Base-by-base conservation (phyloP, 106 monocot species). In the Phalaenopsis aphrodite region DNA sequence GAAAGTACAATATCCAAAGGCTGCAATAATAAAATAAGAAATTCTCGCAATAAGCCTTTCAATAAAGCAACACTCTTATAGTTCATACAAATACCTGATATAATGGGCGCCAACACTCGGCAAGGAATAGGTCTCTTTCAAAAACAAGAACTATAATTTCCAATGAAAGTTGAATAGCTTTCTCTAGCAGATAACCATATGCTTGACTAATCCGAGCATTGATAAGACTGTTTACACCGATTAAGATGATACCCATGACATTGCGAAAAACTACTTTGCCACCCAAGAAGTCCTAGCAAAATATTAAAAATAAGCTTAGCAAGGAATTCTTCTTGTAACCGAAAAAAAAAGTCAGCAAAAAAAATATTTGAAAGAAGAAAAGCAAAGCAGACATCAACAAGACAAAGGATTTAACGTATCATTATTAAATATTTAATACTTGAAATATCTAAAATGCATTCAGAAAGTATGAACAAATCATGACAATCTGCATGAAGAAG, bases 281-380 rank as follows among this genome's bases (percentile, higher is more conserved):
- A 84, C 97, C 88, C 97, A 98, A 94, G 82, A 98, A 92, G 83
- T 98, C 97, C 97, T 98, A 68, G 21, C 21, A 77, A 45, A 79
- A 41, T 36, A 65, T 24, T 6, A 66, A 64, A 64, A 42, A 61
- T 2, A 12, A 42, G 41, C 17, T 76, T 42, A 76, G 2, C 52
- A 49, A 49, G 8, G 30, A 11, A 76, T 49, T 75, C 15, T 8
- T n/a, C 7, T 47, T 47, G 2, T 61, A 52, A 52, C 12, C 3
- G 10, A 61, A 1, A 61, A 5, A n/a, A 61, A 4, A 57, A 57
- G 14, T 57, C 57, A 57, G 12, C 57, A 57, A 0, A 57, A 57
- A 57, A 57, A 18, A 48, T 48, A 48, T 48, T 57, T 57, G 57
- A 3, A 57, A 57, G 19, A 56, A 15, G 56, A 57, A 57, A 3